Base-by-base conservation (phyloP, 805 yeast species). In the Wickerhamomyces canadensis region DNA sequence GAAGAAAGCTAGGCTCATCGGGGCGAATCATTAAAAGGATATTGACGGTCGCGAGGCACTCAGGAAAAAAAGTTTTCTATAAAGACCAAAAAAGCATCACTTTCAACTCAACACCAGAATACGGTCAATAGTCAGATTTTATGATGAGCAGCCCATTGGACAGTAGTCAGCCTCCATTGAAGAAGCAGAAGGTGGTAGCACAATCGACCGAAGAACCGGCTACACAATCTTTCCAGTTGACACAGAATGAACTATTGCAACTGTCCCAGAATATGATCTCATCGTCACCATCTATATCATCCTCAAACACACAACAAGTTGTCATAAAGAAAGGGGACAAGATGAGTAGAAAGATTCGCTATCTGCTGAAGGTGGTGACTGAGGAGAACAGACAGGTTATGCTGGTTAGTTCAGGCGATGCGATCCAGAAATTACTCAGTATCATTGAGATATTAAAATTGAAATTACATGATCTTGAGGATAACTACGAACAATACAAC, bases 291-390 rank as follows among this genome's bases (percentile, higher is more conserved):
- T 5, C 16, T 4, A 12, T 4, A 9, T 22, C 18, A 7, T 19
- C 18, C 5, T 19, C 36, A 6, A 27, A 16, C 19, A 6, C 29
- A 11, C 22, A 27, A 4, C 19, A 27, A 27, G n/a, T 43, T 1
- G 37, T 48, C 4, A 48, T 52, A 6, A 52, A 45, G 37, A 49
- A 46, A 16, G 49, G 48, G 18, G 57, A 53, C 27, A 49, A 47
- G 29, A 48, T 53, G 17, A 38, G 41, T 14, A 44, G 38, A 11
- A 45, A 43, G 29, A 43, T 53, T 4, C 30, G 37, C 3, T 42
- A 40, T n/a, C 15, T 45, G 5, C 34, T 40, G 16, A 36, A 36
- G 19, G 4, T 14, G 1, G n/a, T 48, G 6, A 7, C 19, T 1
- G 26, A 37, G 6, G 30, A 34, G 2, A 19, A 23, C 0, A 37